phyloP scores from a whole-genome alignment of 2,329 filamentous ascomycete genomes.

The Emergomyces orientalis region DNA sequence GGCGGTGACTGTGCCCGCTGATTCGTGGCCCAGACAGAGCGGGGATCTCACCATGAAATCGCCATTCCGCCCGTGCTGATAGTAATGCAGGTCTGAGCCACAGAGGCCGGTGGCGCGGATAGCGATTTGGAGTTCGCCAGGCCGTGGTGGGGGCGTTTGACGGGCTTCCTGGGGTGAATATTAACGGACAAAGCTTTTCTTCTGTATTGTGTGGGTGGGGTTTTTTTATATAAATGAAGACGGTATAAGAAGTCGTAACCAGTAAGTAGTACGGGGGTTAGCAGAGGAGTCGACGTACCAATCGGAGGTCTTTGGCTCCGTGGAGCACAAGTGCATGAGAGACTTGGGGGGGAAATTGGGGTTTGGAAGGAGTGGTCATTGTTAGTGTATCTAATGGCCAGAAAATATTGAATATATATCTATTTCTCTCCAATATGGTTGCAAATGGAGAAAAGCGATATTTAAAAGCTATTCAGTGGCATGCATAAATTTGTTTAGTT shows the following conservation, averaged over 20 bases:
- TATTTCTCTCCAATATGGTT: neutral
- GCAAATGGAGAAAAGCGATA: neutral
- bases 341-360: constrained; percentile 14
- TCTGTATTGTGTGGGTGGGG: neutral
- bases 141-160: constrained; percentile 37
- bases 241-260: neutral
- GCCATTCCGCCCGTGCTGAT: constrained; percentile 75
- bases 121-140: constrained; percentile 53
- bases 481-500: neutral
- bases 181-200: neutral
- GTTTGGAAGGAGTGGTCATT: constrained; percentile 2
- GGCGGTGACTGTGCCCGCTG: constrained; percentile 66
- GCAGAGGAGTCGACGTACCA: constrained; percentile 36
- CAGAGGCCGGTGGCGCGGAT: constrained; percentile 60
- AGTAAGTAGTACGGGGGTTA: neutral
- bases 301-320: constrained; percentile 50
- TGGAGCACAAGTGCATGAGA: constrained; percentile 47
- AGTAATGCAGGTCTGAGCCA: constrained; percentile 73
- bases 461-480: neutral
- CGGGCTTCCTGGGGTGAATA: constrained; percentile 42
- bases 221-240: neutral
- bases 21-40: constrained; percentile 69
- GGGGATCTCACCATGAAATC: constrained; percentile 74
- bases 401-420: neutral
- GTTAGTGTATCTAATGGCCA: neutral